Evolutionary conservation across 768 basidiomycete species (phyloP).

Genomic region (Xanthoconium stramineum): DNA sequence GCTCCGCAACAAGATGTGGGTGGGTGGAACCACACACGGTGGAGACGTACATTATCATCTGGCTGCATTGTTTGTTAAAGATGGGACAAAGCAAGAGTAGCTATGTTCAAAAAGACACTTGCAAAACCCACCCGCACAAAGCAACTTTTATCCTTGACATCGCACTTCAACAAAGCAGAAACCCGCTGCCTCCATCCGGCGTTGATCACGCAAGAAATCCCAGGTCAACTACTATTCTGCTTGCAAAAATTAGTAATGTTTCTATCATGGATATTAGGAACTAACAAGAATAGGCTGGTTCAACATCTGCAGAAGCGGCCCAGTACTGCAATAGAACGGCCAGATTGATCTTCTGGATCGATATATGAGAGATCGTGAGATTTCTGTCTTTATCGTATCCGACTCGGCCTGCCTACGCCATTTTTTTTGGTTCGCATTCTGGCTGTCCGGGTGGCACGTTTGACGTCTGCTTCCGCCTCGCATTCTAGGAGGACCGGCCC

Average conservation of each 20-base stretch:
- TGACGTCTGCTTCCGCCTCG: not conserved
- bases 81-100: slow-evolving; percentile 8
- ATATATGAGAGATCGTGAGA: slow-evolving; percentile 16
- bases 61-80: slow-evolving; percentile 5
- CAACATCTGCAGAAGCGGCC: not conserved
- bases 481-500: not conserved
- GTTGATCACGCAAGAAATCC: not conserved
- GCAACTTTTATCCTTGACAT: slow-evolving; percentile 12
- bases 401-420: slow-evolving; percentile 17
- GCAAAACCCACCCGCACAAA: slow-evolving; percentile 8
- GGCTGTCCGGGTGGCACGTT: slow-evolving; percentile 7
- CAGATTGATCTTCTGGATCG: not conserved
- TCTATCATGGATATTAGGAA: not conserved
- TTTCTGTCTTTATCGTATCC: slow-evolving; percentile 10
- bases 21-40: not conserved
- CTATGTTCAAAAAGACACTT: not conserved
- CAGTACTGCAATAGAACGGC: not conserved
- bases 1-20: not conserved
- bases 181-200: not conserved
- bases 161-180: slow-evolving; percentile 20
- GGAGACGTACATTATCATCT: not conserved
- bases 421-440: not conserved
- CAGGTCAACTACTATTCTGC: not conserved
- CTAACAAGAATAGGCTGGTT: not conserved
- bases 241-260: not conserved